Base-by-base conservation (phyloP, 768 basidiomycete genomes). In the Phylloporus arenicola region DNA sequence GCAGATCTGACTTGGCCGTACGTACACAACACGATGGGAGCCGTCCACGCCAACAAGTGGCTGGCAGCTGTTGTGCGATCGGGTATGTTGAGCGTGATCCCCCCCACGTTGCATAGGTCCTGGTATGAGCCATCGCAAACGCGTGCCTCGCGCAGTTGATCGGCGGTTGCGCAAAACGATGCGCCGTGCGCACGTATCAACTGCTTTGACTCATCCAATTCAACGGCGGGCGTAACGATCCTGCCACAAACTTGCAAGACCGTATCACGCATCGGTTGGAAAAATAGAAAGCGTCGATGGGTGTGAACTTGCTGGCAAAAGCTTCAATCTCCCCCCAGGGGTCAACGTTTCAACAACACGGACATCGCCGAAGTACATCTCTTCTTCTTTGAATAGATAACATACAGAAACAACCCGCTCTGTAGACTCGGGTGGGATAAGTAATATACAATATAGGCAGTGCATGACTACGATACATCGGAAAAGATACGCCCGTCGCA, bases 91-190 rank as follows among this genome's bases (percentile, higher is more conserved):
- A 41, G 39, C 43, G 24, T 24, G 22, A 17, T 51, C 50, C 29
- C 29, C 58, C 54, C 51, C 61, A 57, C 53, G 61, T 52, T 47
- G 6, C 47, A 53, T 33, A 45, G 47, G 4, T 47, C 53, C 55
- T 54, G 42, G 48, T 43, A 19, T 30, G 50, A 47, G 39, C 14
- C 14, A 19, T 53, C 47, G 44, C 19, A 20, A 13, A 44, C n/a
- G 19, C 25, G 43, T 20, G 19, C 14, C 30, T 27, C 27, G 33
- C 41, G 37, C 30, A 25, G 41, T 40, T 48, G 38, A 48, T 50
- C 29, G 29, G 29, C 29, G 29, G 10, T 30, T 30, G 11, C 20
- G 20, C 24, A 33, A 31, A 30, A 30, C 14, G 25, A 11, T 16
- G 10, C 9, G n/a, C 11, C 30, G 37, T 17, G 3, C 37, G 16